phyloP scores from a whole-genome alignment of 2,329 filamentous ascomycete species.

The Mycosphaerelloides madeirae region DNA sequence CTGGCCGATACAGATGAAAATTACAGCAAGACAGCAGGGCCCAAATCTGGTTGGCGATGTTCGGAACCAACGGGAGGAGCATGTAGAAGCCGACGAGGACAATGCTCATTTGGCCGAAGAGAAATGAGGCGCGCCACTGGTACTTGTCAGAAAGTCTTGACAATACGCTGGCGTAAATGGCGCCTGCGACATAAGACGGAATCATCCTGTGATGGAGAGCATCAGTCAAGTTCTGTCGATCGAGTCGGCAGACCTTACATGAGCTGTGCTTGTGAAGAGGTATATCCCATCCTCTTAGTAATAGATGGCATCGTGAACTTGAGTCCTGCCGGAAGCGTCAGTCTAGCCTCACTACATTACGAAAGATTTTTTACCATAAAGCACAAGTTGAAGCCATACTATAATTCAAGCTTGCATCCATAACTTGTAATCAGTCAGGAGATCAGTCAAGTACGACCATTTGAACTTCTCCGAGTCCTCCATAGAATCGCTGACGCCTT shows the following conservation, averaged over 20 bases:
- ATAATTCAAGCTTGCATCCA: conserved; percentile 22
- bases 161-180: conserved; percentile 24
- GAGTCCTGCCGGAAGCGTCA: conserved; percentile 6
- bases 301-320: conserved; percentile 20
- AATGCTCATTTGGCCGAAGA: conserved; percentile 32
- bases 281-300: conserved; percentile 16
- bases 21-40: conserved; percentile 22
- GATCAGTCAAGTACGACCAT: conserved; percentile 21
- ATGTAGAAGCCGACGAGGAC: conserved; percentile 22
- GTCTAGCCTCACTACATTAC: background rate
- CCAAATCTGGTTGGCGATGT: conserved; percentile 15
- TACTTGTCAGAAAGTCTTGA: conserved; percentile 56
- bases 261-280: conserved; percentile 19
- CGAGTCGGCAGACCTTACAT: too few species aligned
- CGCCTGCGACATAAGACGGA: conserved; percentile 30
- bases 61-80: conserved; percentile 15
- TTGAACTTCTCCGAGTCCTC: conserved; percentile 23
- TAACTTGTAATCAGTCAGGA: conserved; percentile 22
- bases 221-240: too few species aligned
- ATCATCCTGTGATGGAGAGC: too few species aligned
- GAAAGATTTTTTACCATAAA: conserved; percentile 24
- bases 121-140: conserved; percentile 56
- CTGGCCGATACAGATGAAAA: conserved; percentile 21
- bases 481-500: conserved; percentile 11
- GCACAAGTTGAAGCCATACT: conserved; percentile 19